Percentiles rank a stretch among this genome's conserved stretches.
phyloP scores from a whole-genome alignment of 805 yeast genomes.

The Candida incommunis region DNA sequence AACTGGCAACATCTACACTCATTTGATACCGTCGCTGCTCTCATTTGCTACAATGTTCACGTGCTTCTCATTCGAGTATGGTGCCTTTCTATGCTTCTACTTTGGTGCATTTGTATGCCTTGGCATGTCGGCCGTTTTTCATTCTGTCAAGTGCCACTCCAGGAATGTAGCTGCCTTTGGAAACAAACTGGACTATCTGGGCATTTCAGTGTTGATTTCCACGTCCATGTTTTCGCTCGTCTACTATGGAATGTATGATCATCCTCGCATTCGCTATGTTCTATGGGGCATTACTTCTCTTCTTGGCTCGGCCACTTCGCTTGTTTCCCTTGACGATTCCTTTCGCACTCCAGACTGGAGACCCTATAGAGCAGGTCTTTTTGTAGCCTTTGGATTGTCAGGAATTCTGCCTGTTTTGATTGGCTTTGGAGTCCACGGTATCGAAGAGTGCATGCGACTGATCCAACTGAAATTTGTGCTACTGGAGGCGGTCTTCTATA shows the following conservation, averaged over 20 bases:
- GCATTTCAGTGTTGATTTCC: constrained; percentile 55
- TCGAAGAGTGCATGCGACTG: constrained; percentile 31
- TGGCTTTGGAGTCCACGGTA: constrained; percentile 39
- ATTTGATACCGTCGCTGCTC: constrained; percentile 27
- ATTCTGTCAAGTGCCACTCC: constrained; percentile 55
- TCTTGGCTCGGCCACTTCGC: constrained; percentile 49
- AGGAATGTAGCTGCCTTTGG: constrained; percentile 37
- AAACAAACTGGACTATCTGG: constrained; percentile 62
- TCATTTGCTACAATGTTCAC: constrained; percentile 15
- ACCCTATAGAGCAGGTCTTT: constrained; percentile 62
- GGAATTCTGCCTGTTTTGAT: constrained; percentile 56
- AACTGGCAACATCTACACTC: constrained; percentile 57
- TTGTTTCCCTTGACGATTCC: constrained; percentile 46
- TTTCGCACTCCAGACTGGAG: constrained; percentile 65
- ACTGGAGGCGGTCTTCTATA: constrained; percentile 60
- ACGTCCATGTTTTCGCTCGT: constrained; percentile 43
- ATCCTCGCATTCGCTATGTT: constrained; percentile 16
- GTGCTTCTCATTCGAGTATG: constrained; percentile 23
- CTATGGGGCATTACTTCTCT: constrained; percentile 31
- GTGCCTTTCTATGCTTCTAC: constrained; percentile 39
- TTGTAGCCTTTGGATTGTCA: constrained; percentile 66
- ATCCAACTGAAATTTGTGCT: constrained; percentile 49
- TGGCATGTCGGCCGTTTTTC: constrained; percentile 51
- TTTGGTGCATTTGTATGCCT: constrained; percentile 47
- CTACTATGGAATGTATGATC: constrained; percentile 31